Conservation (phyloP, 768 basidiomycete genomes). For the Lentinula lateritia region DNA sequence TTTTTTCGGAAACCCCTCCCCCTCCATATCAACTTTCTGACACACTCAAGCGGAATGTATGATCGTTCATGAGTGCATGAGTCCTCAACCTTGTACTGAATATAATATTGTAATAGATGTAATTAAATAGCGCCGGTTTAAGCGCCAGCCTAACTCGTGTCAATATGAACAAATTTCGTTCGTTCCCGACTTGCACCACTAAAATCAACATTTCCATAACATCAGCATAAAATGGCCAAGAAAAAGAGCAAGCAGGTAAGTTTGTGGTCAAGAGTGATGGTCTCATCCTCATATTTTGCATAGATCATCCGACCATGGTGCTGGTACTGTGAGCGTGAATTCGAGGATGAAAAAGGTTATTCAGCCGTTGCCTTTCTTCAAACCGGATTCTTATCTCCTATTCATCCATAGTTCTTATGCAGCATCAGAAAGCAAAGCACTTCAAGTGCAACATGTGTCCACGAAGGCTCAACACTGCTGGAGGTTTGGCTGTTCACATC, state of each 20-base stretch:
- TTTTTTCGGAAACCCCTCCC: no score
- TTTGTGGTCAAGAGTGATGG: neutral
- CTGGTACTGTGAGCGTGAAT: constrained; percentile 99
- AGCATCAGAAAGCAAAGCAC: constrained; percentile 99
- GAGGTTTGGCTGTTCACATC: constrained; percentile 95
- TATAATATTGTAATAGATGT: neutral
- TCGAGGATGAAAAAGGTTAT: constrained; percentile 97
- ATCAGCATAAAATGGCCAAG: constrained; percentile 36
- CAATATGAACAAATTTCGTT: neutral
- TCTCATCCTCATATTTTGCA: constrained; percentile 1
- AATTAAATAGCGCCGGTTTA: neutral
- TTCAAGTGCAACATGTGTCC: constrained; percentile 98
- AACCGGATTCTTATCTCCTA: neutral
- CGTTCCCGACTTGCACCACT: neutral
- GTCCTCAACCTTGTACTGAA: neutral
- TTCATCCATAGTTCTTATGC: constrained; percentile 74
- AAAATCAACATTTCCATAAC: constrained; percentile 1
- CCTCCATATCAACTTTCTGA: no score
- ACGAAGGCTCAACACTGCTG: constrained; percentile 91
- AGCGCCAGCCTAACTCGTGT: neutral
- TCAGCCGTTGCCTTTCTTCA: constrained; percentile 9
- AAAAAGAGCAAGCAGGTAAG: constrained; percentile 57
- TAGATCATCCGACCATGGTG: constrained; percentile 91
- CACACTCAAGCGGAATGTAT: no score
- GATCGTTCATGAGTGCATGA: no score